Evolutionary conservation across 345 rosid species (phyloP).

Genomic region (Brassica rapa): DNA sequence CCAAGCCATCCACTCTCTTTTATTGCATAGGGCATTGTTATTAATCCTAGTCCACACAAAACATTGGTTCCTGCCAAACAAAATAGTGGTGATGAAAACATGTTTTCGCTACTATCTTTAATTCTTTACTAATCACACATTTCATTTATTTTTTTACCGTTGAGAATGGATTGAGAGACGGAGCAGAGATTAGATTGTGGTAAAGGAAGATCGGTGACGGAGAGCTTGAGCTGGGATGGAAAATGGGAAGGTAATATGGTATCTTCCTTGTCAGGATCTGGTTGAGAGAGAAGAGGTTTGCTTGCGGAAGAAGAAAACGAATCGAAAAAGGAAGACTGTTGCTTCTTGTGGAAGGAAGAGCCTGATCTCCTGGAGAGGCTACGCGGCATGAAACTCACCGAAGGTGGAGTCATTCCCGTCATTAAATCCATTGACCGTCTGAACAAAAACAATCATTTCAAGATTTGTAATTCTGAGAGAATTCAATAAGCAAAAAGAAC

Average conservation of each 20-base stretch:
- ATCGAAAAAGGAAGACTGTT: constrained; percentile 36
- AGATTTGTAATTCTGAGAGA: not conserved
- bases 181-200: constrained; percentile 47
- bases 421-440: constrained; percentile 61
- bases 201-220: constrained; percentile 39
- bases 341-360: constrained; percentile 44
- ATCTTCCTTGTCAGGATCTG: constrained; percentile 41
- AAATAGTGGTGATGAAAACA: not conserved
- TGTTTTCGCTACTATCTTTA: no score
- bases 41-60: constrained; percentile 67
- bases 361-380: constrained; percentile 22
- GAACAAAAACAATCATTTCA: constrained; percentile 23
- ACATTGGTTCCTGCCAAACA: constrained; percentile 64
- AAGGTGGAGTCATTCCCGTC: constrained; percentile 51
- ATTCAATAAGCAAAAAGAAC: not conserved
- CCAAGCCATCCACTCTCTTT: constrained; percentile 90
- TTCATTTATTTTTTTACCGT: constrained; percentile 46
- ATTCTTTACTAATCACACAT: not conserved
- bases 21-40: constrained; percentile 72
- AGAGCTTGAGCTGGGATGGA: constrained; percentile 38
- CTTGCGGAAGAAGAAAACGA: constrained; percentile 41
- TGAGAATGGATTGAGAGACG: constrained; percentile 57
- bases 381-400: constrained; percentile 45
- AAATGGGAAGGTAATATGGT: constrained; percentile 21
- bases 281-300: constrained; percentile 48